Conservation (phyloP, 257 asterid species). For the Przewalskia tangutica region DNA sequence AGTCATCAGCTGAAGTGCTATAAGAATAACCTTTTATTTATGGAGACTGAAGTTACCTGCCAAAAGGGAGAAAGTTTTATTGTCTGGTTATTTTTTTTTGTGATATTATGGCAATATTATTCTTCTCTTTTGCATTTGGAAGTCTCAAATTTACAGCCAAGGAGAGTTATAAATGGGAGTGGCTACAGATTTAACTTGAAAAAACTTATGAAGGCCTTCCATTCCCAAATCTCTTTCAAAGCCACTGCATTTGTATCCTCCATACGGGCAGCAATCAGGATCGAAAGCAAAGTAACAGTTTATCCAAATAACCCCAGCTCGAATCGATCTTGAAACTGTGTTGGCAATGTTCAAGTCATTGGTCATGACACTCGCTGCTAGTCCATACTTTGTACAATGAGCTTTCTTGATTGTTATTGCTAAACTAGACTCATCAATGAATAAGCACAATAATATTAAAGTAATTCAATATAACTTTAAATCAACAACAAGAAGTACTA, state of each 20-base stretch:
- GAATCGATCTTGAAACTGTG: conserved; percentile 69
- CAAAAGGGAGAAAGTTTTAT: neutral
- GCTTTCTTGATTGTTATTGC: conserved; percentile 81
- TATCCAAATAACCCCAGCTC: conserved; percentile 74
- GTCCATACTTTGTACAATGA: conserved; percentile 53
- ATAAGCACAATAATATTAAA: too few relatives aligned
- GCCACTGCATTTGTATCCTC: conserved; percentile 88
- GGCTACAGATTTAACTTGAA: conserved; percentile 57
- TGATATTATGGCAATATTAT: neutral
- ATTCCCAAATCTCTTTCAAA: conserved; percentile 70
- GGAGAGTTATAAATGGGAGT: conserved; percentile 73
- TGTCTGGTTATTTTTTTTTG: neutral
- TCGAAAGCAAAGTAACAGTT: conserved; percentile 68
- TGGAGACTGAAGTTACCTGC: neutral
- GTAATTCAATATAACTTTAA: too few relatives aligned
- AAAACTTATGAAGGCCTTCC: conserved; percentile 48
- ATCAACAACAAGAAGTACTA: too few relatives aligned
- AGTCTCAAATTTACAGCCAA: conserved; percentile 42
- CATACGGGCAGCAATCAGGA: conserved; percentile 38
- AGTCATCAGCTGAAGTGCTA: neutral
- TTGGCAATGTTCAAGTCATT: conserved; percentile 65
- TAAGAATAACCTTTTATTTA: neutral
- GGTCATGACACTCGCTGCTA: conserved; percentile 85
- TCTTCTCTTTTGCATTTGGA: neutral
- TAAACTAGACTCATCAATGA: too few relatives aligned